Evolutionary conservation across 805 yeast species (phyloP).

Genomic region (Metschnikowia picachoensis): DNA sequence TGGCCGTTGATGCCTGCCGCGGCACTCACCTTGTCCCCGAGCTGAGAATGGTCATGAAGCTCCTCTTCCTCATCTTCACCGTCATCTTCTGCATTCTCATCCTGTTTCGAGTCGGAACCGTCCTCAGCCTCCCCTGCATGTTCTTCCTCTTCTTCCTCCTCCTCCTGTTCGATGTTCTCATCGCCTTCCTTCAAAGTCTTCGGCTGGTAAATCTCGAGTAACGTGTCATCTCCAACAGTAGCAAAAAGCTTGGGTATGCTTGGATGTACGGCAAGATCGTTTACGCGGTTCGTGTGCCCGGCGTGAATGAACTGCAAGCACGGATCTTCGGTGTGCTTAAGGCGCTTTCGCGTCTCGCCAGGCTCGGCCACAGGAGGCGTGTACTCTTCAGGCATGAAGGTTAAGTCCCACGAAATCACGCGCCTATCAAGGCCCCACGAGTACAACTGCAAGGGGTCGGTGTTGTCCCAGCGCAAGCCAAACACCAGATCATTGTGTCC

Average conservation of each 20-base stretch:
- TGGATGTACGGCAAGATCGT: constrained; percentile 69
- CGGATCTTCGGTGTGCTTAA: constrained; percentile 59
- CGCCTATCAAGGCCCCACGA: constrained; percentile 65
- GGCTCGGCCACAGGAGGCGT: constrained; percentile 26
- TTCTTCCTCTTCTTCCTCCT: constrained; percentile 8
- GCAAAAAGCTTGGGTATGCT: constrained; percentile 53
- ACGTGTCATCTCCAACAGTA: constrained; percentile 70
- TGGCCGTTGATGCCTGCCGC: neutral
- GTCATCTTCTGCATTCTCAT: neutral
- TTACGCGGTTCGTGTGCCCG: constrained; percentile 72
- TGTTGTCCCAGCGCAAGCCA: constrained; percentile 46
- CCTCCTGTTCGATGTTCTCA: constrained; percentile 25
- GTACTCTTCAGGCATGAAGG: constrained; percentile 53
- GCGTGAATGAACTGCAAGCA: constrained; percentile 79
- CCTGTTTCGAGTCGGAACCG: neutral
- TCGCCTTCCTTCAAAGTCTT: constrained; percentile 31
- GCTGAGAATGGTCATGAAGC: neutral
- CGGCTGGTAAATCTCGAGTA: constrained; percentile 75
- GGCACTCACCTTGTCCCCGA: neutral
- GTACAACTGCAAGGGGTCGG: constrained; percentile 49
- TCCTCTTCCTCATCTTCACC: constrained; percentile 7
- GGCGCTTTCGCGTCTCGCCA: constrained; percentile 48
- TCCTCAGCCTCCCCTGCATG: constrained; percentile 1
- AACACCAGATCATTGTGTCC: constrained; percentile 54
- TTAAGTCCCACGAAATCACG: constrained; percentile 72